These are phyloP conservation scores for Pseudogymnoascus sp. DNA, from an alignment of 2,329 filamentous ascomycete genomes.

Conservation along the genomic window DNA sequence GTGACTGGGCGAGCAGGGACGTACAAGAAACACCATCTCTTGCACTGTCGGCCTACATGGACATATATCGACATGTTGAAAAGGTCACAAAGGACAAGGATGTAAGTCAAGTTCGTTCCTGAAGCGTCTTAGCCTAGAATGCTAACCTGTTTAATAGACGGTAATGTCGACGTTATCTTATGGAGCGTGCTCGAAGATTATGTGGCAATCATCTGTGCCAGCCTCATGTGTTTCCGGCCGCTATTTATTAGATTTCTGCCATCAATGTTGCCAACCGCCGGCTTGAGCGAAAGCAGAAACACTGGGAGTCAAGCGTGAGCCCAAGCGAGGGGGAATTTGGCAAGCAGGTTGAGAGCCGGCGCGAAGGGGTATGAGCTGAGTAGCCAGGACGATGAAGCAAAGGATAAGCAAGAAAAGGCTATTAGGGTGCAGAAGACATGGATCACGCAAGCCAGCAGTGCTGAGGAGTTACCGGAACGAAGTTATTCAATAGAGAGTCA, in stretches of 20 bases:
- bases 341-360: too few species aligned
- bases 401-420: too few species aligned
- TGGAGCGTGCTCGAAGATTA: conserved; percentile 60
- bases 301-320: too few species aligned
- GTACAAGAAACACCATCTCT: not conserved
- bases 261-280: too few species aligned
- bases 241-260: conserved; percentile 29
- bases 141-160: conserved; percentile 38
- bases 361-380: too few species aligned
- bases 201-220: conserved; percentile 56
- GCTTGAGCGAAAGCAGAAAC: too few species aligned
- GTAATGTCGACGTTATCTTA: conserved; percentile 57
- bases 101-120: conserved; percentile 14
- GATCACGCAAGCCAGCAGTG: too few species aligned
- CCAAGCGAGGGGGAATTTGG: too few species aligned
- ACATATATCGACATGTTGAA: not conserved
- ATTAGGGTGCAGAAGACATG: too few species aligned
- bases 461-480: too few species aligned
- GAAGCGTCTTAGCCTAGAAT: conserved; percentile 35
- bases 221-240: conserved; percentile 57
- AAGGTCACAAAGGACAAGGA: not conserved
- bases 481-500: too few species aligned
- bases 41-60: not conserved
- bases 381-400: too few species aligned
- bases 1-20: not conserved